phyloP scores from a whole-genome alignment of 495 filamentous ascomycete species.

The Podospora tetraspora region DNA sequence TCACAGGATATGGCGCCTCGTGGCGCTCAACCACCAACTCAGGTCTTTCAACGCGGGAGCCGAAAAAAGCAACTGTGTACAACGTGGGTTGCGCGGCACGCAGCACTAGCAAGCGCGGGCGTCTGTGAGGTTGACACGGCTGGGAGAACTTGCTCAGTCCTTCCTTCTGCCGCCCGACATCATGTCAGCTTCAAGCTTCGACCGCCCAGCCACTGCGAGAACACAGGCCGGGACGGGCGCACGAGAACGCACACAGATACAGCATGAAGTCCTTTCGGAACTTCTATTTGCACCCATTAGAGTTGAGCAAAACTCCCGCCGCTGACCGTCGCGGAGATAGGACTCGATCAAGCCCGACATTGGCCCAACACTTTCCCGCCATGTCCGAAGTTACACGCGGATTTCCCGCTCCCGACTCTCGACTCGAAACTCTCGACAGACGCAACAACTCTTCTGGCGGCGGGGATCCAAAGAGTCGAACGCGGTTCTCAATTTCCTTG shows the following conservation, averaged over 20 bases:
- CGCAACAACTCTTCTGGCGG: neutral
- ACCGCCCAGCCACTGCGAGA: neutral
- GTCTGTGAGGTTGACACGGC: neutral
- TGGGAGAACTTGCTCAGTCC: conserved; percentile 10
- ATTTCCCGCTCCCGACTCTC: neutral
- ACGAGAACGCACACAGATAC: neutral
- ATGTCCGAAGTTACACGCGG: conserved; percentile 10
- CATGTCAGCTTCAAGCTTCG: neutral
- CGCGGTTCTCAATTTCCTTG: neutral
- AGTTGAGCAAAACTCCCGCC: conserved; percentile 11
- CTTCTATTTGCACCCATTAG: conserved; percentile 2
- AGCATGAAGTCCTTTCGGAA: neutral
- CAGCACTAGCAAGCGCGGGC: conserved; percentile 7
- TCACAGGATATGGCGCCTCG: conserved; percentile 14
- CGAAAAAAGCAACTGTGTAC: conserved; percentile 9
- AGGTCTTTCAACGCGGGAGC: conserved; percentile 15
- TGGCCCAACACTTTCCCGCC: neutral
- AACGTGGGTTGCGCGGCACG: neutral
- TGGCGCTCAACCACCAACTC: conserved; percentile 2
- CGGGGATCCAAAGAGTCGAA: neutral
- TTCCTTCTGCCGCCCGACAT: conserved; percentile 7
- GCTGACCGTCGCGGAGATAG: conserved; percentile 8
- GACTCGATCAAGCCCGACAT: neutral
- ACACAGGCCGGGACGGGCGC: neutral
- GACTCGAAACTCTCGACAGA: neutral